Percentiles rank a stretch among this genome's conserved stretches.
phyloP scores from a whole-genome alignment of 2,329 filamentous ascomycete species.

The Ophiostoma ulmi region DNA sequence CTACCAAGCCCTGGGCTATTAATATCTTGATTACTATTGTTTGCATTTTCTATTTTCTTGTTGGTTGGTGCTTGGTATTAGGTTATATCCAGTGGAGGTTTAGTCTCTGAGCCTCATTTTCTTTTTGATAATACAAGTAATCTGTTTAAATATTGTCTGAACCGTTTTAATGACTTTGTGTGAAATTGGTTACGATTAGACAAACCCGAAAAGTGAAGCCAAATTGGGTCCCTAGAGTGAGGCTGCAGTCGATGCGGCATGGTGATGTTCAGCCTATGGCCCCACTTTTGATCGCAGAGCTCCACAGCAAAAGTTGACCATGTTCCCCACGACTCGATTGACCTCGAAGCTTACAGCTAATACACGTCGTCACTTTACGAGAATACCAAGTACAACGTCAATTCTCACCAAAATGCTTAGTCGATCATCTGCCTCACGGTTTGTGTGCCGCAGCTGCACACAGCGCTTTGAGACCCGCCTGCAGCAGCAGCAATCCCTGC shows the following conservation, averaged over 20 bases:
- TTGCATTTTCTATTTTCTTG: neutral
- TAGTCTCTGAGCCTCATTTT: neutral
- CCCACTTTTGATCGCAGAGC: neutral
- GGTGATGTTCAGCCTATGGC: neutral
- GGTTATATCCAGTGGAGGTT: conserved; percentile 4
- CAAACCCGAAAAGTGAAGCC: neutral
- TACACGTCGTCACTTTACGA: neutral
- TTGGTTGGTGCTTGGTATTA: conserved; percentile 9
- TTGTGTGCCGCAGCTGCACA: conserved; percentile 46
- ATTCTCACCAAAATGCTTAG: conserved; percentile 22
- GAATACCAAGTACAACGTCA: neutral
- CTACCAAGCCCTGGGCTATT: neutral
- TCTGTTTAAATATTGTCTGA: neutral
- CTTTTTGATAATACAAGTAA: neutral
- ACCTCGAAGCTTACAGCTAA: conserved; percentile 6
- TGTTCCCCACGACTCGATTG: neutral
- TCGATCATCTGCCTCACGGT: conserved; percentile 18
- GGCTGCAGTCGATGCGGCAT: neutral
- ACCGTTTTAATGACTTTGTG: no score
- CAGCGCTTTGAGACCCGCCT: conserved; percentile 31
- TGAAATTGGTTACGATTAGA: no score
- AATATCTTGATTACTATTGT: conserved; percentile 1
- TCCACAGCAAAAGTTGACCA: conserved; percentile 10
- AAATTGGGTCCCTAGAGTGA: neutral
- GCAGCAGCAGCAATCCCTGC: conserved; percentile 39